Base-by-base conservation (phyloP, 2,329 filamentous ascomycete species). In the Colletotrichum costaricense region DNA sequence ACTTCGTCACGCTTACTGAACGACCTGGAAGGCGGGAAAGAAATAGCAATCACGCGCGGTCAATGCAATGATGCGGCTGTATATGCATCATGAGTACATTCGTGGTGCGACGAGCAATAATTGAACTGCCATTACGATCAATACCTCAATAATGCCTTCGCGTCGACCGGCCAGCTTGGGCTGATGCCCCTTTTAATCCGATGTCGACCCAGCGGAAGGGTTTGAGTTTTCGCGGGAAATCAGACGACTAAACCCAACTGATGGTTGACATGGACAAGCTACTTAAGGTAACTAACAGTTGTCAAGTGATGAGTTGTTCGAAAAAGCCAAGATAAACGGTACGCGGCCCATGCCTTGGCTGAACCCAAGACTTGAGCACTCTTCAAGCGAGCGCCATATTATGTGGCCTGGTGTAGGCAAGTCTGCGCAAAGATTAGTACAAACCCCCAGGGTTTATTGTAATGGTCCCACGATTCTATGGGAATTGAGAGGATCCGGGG, bases 281-380 rank as follows among this genome's bases (percentile, higher is more conserved):
- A 33, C 30, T 11, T 8, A 33, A 11, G 2, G 30, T 33, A 2
- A 16, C 9, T 26, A 24, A 33, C 19, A 52, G 7, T 24, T 35
- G 33, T 22, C 33, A 33, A 59, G 33, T 28, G 54, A 49, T 68
- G 69, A 68, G 64, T 67, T 68, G 69, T 68, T 64, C 62, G 35
- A 38, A 64, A 16, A 9, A 22, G 49, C 58, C 33, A 69, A 57
- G 62, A 54, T 22, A 8, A 55, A n/a, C n/a, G 49, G 30, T n/a
- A 22, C 30, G 49, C 55, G 62, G 30, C 5, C 9, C 30, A 63
- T 14, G 49, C 11, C 49, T 14, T 38, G 22, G 49, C 49, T 11
- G 42, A 49, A 8, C 42, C 42, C 7, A 12, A 22, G 35, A 24
- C 62, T n/a, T n/a, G 24, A 26, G 19, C 62, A 35, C 62, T 55